phyloP scores from a whole-genome alignment of 129 eudicot species.

The Pittosporum tobira region DNA sequence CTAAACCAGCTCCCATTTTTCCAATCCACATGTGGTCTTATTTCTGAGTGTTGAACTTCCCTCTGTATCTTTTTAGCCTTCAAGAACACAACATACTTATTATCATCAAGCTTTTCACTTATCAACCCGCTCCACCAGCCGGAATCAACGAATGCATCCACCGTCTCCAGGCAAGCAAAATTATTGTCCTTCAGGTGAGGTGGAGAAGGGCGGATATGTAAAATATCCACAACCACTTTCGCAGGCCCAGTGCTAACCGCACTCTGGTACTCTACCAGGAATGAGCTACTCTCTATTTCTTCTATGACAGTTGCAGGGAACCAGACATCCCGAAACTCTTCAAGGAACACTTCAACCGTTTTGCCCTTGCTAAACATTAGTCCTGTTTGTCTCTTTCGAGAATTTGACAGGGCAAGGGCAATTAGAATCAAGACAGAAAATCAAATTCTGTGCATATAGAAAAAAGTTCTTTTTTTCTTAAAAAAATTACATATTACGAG shows the following conservation, averaged over 20 bases:
- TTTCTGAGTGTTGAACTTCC: constrained; percentile 33
- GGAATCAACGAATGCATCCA: constrained; percentile 59
- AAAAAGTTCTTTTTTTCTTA: too few species aligned
- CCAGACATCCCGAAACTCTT: constrained; percentile 51
- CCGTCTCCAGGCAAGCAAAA: constrained; percentile 62
- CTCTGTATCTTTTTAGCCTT: constrained; percentile 41
- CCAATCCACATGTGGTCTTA: constrained; percentile 85
- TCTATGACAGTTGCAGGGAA: constrained; percentile 58
- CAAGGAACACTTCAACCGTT: constrained; percentile 65
- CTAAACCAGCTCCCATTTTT: constrained; percentile 79
- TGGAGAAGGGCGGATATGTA: constrained; percentile 65
- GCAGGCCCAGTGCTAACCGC: constrained; percentile 16
- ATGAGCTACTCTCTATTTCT: constrained; percentile 25
- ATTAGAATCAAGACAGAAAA: constrained; percentile 20
- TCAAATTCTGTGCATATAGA: constrained; percentile 2
- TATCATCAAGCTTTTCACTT: constrained; percentile 59
- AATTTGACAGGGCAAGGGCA: constrained; percentile 7
- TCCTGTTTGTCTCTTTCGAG: too few species aligned
- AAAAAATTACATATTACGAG: constrained; percentile 6
- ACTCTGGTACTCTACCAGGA: constrained; percentile 47
- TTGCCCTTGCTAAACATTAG: constrained; percentile 47
- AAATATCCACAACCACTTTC: constrained; percentile 37
- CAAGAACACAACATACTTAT: constrained; percentile 60
- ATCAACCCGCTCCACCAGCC: constrained; percentile 85
- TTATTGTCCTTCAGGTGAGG: constrained; percentile 50